Base-by-base conservation (phyloP, 805 yeast genomes). In the Kluyveromyces nonfermentans region DNA sequence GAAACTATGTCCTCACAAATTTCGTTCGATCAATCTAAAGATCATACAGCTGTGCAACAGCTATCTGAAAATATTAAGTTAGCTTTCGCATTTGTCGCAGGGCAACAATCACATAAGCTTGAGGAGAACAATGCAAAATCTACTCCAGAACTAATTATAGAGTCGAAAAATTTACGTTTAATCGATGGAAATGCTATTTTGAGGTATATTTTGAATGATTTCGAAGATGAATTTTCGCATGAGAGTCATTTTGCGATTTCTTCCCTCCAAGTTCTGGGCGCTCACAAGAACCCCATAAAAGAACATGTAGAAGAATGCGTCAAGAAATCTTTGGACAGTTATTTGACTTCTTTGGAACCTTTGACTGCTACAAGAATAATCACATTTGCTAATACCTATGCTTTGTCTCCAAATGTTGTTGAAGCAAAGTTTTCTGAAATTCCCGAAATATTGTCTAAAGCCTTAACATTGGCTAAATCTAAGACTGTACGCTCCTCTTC, bases 121-220 rank as follows among this genome's bases (percentile, higher is more conserved):
- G 44, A 49, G 14, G 45, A 59, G 10, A 41, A 52, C 43, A 53
- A 51, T 2, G 52, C 51, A 4, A 17, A 52, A 12, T 28, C 57
- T 8, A 54, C 51, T 40, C 49, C 61, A 33, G 58, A 55, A 41
- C 50, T 65, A 36, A 46, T 48, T 5, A 52, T 56, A n/a, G 64
- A 60, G 4, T 47, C 52, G 20, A 55, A 53, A n/a, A 46, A 50
- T 1, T 58, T 64, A 28, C 74, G 72, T 51, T 68, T 83, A 48
- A 63, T 70, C 45, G 86, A 82, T 60, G 70, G 85, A 17, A 80
- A 82, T 56, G 79, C 93, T 17, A 78, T 82, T 42, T 80, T 82
- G 48, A 78, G 79, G 59, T 83, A 77, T 54, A 64, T 80, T 48
- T 67, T 77, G 33, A 60, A 67, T 18, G 79, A 77, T 49, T 80